These are phyloP conservation scores for Stagonosporopsis cucurbitacearum DNA, from an alignment of 2,329 filamentous ascomycete genomes.

Conservation along the genomic window DNA sequence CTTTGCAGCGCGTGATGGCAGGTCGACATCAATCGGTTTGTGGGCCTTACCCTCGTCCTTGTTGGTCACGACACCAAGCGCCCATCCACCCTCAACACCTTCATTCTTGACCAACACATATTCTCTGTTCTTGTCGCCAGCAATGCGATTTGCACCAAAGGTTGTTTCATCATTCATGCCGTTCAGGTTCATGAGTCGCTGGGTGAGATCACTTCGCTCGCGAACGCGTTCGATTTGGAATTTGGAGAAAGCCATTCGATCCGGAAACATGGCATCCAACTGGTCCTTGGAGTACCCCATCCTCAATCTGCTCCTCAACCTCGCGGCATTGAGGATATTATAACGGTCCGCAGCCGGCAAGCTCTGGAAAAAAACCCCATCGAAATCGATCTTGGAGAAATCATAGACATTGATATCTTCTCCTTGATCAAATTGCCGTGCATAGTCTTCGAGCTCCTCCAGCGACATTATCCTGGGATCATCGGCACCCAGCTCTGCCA, in stretches of 20 bases:
- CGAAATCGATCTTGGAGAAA: slow-evolving; percentile 98
- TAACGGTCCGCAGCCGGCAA: slow-evolving; percentile 89
- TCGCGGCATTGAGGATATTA: slow-evolving; percentile 94
- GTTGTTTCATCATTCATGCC: slow-evolving; percentile 83
- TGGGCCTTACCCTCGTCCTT: slow-evolving; percentile 80
- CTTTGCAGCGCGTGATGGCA: slow-evolving; percentile 53
- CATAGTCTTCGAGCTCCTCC: slow-evolving; percentile 92
- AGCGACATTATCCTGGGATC: slow-evolving; percentile 97
- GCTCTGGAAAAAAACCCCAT: slow-evolving; percentile 93
- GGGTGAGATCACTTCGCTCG: slow-evolving; percentile 92
- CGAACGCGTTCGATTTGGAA: slow-evolving; percentile 95
- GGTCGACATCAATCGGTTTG: slow-evolving; percentile 92
- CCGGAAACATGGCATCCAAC: slow-evolving; percentile 93
- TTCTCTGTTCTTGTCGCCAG: slow-evolving; percentile 86
- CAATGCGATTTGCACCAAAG: slow-evolving; percentile 70
- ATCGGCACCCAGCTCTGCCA: slow-evolving; percentile 87
- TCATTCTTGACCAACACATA: slow-evolving; percentile 97
- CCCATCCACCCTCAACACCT: slow-evolving; percentile 93
- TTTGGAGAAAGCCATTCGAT: slow-evolving; percentile 94
- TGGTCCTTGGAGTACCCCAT: slow-evolving; percentile 98
- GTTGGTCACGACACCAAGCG: slow-evolving; percentile 87
- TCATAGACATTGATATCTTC: slow-evolving; percentile 89
- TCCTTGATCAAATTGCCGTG: slow-evolving; percentile 86
- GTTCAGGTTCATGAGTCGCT: slow-evolving; percentile 91
- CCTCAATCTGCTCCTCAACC: slow-evolving; percentile 82